phyloP scores from a whole-genome alignment of 495 filamentous ascomycete genomes.

The Penicillium egyptiacum region DNA sequence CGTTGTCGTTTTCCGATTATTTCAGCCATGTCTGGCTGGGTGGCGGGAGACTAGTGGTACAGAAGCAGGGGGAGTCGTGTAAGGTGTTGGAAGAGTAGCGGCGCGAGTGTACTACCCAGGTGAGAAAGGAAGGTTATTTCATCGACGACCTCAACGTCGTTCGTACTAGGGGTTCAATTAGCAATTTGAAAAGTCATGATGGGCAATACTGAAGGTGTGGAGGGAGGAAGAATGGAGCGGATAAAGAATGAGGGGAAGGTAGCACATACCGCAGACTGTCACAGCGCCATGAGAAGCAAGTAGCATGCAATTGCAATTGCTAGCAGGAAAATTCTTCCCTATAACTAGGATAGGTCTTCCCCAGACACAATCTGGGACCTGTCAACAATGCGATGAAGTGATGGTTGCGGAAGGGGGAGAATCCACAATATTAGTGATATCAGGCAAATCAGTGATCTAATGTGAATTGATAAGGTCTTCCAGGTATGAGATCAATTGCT shows the following conservation, averaged over 20 bases:
- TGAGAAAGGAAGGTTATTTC: slow-evolving; percentile 28
- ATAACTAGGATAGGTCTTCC: slow-evolving; percentile 8
- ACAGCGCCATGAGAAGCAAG: slow-evolving; percentile 40
- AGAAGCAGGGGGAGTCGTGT: slow-evolving; percentile 9
- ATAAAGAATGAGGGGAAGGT: slow-evolving; percentile 31
- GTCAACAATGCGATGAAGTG: slow-evolving; percentile 26
- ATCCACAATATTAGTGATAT: neutral
- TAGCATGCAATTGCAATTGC: slow-evolving; percentile 17
- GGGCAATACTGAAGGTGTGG: slow-evolving; percentile 7
- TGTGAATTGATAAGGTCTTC: slow-evolving; percentile 8
- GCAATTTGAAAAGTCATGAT: slow-evolving; percentile 15
- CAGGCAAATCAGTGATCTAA: slow-evolving; percentile 15
- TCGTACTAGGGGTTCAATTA: slow-evolving; percentile 31
- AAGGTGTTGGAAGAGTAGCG: slow-evolving; percentile 14
- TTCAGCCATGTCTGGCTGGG: slow-evolving; percentile 41
- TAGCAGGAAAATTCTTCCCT: slow-evolving; percentile 4
- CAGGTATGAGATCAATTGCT: neutral
- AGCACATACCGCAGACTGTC: slow-evolving; percentile 37
- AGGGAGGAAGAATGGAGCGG: slow-evolving; percentile 22
- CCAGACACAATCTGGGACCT: slow-evolving; percentile 9
- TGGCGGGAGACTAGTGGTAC: neutral
- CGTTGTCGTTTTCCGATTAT: slow-evolving; percentile 40
- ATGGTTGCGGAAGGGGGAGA: slow-evolving; percentile 10
- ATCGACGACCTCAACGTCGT: slow-evolving; percentile 38
- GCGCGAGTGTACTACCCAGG: slow-evolving; percentile 16